phyloP scores from a whole-genome alignment of 495 filamentous ascomycete species.

The Schizothecium vesticola region DNA sequence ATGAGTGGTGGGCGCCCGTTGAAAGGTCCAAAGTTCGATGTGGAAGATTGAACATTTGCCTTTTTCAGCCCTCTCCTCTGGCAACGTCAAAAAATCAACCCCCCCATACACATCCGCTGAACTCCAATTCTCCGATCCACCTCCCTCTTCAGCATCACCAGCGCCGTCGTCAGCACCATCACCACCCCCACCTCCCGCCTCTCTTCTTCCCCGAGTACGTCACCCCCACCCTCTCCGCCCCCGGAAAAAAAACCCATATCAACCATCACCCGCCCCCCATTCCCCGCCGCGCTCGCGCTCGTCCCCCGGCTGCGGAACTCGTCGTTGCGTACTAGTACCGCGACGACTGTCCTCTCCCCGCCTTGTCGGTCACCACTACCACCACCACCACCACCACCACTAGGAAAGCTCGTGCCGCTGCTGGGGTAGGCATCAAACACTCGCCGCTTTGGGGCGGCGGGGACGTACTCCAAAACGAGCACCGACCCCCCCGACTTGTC shows the following conservation, averaged over 20 bases:
- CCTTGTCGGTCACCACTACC: too few species aligned
- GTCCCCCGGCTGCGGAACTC: conserved; percentile 41
- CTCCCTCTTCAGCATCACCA: conserved; percentile 56
- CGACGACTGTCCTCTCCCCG: conserved; percentile 32
- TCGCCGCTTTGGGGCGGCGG: background rate
- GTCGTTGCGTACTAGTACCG: conserved; percentile 41
- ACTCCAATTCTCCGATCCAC: conserved; percentile 51
- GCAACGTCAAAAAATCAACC: too few species aligned
- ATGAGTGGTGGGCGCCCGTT: background rate
- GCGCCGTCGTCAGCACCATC: conserved; percentile 46
- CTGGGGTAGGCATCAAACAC: background rate
- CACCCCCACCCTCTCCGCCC: conserved; percentile 11
- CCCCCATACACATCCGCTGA: too few species aligned
- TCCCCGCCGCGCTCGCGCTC: conserved; percentile 39
- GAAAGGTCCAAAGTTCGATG: too few species aligned
- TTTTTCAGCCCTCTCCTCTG: too few species aligned
- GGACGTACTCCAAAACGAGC: conserved; percentile 21
- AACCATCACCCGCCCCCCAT: conserved; percentile 47
- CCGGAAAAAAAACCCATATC: conserved; percentile 23
- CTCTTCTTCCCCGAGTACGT: conserved; percentile 6
- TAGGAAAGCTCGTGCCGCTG: too few species aligned
- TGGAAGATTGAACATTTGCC: too few species aligned
- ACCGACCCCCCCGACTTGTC: conserved; percentile 20
- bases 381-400: too few species aligned
- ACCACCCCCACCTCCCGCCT: conserved; percentile 34